phyloP scores from a whole-genome alignment of 108 stramenopile species.

The Nitzschia palea region DNA sequence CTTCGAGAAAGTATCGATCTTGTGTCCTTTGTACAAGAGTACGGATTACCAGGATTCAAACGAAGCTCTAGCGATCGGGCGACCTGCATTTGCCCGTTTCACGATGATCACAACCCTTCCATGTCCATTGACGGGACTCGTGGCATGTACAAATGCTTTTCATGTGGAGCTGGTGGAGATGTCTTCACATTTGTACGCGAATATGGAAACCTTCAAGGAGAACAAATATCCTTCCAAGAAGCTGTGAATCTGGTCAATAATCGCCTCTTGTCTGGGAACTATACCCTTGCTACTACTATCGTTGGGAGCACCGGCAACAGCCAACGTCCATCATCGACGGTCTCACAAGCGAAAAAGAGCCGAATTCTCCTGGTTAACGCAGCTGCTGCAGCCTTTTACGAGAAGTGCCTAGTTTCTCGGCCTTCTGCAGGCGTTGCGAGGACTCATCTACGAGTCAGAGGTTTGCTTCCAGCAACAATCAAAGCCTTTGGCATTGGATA shows the following conservation, averaged over 20 bases:
- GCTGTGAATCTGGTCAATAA: conserved; percentile 63
- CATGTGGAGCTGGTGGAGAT: conserved; percentile 92
- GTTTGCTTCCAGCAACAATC: conserved; percentile 61
- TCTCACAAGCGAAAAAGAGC: neutral
- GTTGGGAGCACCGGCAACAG: no score
- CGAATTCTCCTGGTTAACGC: conserved; percentile 70
- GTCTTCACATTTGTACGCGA: conserved; percentile 85
- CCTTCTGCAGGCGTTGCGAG: conserved; percentile 72
- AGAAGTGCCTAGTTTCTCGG: conserved; percentile 55
- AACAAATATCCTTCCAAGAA: conserved; percentile 69
- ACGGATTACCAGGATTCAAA: conserved; percentile 52
- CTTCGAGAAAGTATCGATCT: conserved; percentile 59
- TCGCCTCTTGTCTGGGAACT: conserved; percentile 47
- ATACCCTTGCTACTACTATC: neutral
- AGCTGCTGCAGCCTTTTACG: conserved; percentile 85
- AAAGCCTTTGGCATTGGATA: conserved; percentile 84
- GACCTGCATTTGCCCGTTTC: conserved; percentile 89
- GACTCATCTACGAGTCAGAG: conserved; percentile 63
- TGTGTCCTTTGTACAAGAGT: conserved; percentile 62
- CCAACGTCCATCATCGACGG: no score
- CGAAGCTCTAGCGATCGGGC: conserved; percentile 45
- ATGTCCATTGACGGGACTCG: conserved; percentile 73
- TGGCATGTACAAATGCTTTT: conserved; percentile 91
- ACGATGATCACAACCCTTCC: conserved; percentile 88
- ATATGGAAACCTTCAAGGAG: conserved; percentile 43